A percentile compares a stretch with the other conserved stretches of the same genome.
Evolutionary conservation across 2,329 filamentous ascomycete species (phyloP).

Genomic region (Aspergillus aculeatinus): DNA sequence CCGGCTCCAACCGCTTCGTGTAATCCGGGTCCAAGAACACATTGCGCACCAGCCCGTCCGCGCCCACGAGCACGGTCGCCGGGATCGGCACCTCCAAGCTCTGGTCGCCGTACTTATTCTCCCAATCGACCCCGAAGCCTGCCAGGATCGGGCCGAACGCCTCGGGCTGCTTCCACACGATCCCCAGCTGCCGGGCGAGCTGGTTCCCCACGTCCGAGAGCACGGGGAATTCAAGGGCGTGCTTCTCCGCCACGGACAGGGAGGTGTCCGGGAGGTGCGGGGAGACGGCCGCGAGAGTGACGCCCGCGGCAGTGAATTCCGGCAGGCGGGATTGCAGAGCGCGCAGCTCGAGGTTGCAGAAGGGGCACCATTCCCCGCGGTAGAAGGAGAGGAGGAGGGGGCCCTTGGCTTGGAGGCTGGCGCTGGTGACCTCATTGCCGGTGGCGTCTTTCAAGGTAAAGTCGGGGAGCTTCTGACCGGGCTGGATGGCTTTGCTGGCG

Average conservation of each 20-base stretch:
- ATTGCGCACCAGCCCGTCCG: background rate
- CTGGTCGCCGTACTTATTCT: background rate
- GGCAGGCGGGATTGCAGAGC: conserved; percentile 1
- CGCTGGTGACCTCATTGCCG: background rate
- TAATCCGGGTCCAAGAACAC: background rate
- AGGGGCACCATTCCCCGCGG: conserved; percentile 11
- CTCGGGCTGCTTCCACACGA: conserved; percentile 2
- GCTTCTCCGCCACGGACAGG: background rate
- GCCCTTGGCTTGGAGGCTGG: background rate
- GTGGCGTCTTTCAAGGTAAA: background rate
- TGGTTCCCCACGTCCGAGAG: conserved; percentile 3
- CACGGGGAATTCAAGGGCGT: conserved; percentile 4
- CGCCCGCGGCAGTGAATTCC: background rate
- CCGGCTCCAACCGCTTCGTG: background rate
- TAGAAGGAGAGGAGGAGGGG: conserved; percentile 10
- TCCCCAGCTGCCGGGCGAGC: conserved; percentile 1
- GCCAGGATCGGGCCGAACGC: background rate
- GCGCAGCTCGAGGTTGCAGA: conserved; percentile 5
- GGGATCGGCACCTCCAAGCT: conserved; percentile 3
- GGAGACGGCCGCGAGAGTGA: conserved; percentile 1
- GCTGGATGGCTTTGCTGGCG: background rate
- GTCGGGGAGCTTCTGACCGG: background rate
- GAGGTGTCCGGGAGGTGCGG: conserved; percentile 4
- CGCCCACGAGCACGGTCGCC: conserved; percentile 1
- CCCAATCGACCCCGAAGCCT: background rate